Evolutionary conservation across 345 rosid genomes (phyloP).

Genomic region (Lepidium didymum): DNA sequence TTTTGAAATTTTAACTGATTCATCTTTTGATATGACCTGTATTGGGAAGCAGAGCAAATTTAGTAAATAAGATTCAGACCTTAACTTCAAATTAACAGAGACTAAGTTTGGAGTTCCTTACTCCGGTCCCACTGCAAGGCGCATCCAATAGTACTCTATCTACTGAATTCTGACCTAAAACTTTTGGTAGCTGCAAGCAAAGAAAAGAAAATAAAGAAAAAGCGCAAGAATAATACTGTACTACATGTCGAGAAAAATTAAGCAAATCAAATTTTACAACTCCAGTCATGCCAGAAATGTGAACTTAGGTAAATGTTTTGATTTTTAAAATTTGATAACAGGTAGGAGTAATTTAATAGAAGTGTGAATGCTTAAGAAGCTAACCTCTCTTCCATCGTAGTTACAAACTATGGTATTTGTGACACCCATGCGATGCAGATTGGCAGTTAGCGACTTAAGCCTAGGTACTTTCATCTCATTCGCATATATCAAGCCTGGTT

Average conservation of each 20-base stretch:
- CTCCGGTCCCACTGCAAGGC: conserved; percentile 97
- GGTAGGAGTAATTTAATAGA: neutral
- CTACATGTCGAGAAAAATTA: neutral
- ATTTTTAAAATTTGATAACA: neutral
- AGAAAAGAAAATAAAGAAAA: neutral
- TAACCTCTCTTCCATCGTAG: conserved; percentile 95
- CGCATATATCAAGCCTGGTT: conserved; percentile 75
- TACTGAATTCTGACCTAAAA: conserved; percentile 57
- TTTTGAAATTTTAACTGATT: conserved; percentile 88
- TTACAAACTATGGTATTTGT: conserved; percentile 86
- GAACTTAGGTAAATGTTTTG: neutral
- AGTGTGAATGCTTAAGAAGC: conserved; percentile 16
- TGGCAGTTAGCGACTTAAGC: conserved; percentile 82
- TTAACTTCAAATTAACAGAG: neutral
- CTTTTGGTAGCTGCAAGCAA: conserved; percentile 58
- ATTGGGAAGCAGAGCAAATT: conserved; percentile 7
- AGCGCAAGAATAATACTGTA: neutral
- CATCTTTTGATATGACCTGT: conserved; percentile 93
- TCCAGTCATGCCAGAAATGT: neutral
- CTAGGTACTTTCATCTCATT: conserved; percentile 84
- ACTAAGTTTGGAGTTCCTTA: conserved; percentile 31
- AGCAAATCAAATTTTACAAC: neutral
- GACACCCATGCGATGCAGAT: conserved; percentile 93
- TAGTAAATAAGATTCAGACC: neutral
- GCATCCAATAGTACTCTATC: conserved; percentile 88